A percentile compares a stretch with the other conserved stretches of the same genome.
These are phyloP conservation scores for Neolecta irregularis DNA, from an alignment of 1,139 yeast genomes.

Conservation along the genomic window DNA sequence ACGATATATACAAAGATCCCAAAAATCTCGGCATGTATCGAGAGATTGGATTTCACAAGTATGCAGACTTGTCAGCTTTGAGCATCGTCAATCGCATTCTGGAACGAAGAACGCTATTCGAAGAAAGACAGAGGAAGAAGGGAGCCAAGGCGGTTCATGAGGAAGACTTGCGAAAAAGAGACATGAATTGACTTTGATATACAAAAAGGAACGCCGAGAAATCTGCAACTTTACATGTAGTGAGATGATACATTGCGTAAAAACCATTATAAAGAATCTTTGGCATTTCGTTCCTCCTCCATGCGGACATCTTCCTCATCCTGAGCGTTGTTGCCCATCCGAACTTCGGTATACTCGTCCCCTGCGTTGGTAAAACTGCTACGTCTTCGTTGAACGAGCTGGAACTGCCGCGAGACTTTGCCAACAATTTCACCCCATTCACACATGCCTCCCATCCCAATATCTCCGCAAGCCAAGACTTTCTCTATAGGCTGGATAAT, in stretches of 20 bases:
- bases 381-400: too few species aligned
- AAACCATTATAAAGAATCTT: too few species aligned
- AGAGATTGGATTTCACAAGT: conserved; percentile 44
- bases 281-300: too few species aligned
- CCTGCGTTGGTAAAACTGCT: too few species aligned
- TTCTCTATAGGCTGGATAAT: conserved; percentile 86
- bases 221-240: too few species aligned
- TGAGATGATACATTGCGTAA: too few species aligned
- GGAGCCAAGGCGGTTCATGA: conserved; percentile 51
- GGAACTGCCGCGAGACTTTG: too few species aligned
- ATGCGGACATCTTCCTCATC: too few species aligned
- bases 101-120: conserved; percentile 48
- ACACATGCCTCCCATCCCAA: conserved; percentile 96
- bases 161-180: conserved; percentile 22
- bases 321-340: too few species aligned
- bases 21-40: conserved; percentile 27
- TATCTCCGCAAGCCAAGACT: conserved; percentile 86
- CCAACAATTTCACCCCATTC: conserved; percentile 26
- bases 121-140: conserved; percentile 62
- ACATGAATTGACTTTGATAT: too few species aligned
- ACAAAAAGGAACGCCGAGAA: too few species aligned
- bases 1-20: conserved; percentile 31
- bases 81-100: conserved; percentile 56
- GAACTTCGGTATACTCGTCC: too few species aligned
- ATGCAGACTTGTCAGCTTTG: conserved; percentile 43